phyloP scores from a whole-genome alignment of 2,329 filamentous ascomycete genomes.

The Pseudocercospora musae region DNA sequence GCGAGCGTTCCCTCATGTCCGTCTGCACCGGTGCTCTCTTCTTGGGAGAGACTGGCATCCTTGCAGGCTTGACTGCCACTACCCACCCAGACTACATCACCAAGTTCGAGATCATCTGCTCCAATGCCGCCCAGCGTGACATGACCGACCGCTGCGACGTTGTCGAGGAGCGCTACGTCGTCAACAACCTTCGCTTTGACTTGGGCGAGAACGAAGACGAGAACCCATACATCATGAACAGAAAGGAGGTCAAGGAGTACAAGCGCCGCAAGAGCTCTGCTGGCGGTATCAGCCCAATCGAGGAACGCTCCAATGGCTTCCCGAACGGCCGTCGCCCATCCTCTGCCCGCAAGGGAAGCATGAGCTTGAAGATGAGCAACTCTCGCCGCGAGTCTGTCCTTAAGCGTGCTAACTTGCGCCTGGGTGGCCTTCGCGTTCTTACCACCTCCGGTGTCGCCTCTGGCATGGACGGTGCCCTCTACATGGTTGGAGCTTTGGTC shows the following conservation, averaged over 20 bases:
- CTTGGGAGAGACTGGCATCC: slow-evolving; percentile 71
- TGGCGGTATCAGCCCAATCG: slow-evolving; percentile 34
- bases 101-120: slow-evolving; percentile 77
- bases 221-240: slow-evolving; percentile 78
- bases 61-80: slow-evolving; percentile 75
- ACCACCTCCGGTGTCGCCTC: slow-evolving; percentile 75
- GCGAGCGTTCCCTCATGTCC: slow-evolving; percentile 77
- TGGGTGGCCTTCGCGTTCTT: slow-evolving; percentile 68
- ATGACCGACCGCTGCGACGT: slow-evolving; percentile 76
- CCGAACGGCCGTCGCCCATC: slow-evolving; percentile 43
- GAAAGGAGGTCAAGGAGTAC: slow-evolving; percentile 54
- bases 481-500: slow-evolving; percentile 79
- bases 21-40: slow-evolving; percentile 77
- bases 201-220: slow-evolving; percentile 73
- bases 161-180: slow-evolving; percentile 79
- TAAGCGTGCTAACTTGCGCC: slow-evolving; percentile 71
- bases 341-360: slow-evolving; percentile 69
- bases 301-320: slow-evolving; percentile 27
- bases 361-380: slow-evolving; percentile 73
- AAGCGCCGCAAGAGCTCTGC: slow-evolving; percentile 40
- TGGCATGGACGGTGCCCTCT: slow-evolving; percentile 79
- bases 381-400: slow-evolving; percentile 75
- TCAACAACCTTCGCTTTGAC: slow-evolving; percentile 88
- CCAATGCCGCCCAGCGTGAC: slow-evolving; percentile 66
- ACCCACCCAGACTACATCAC: slow-evolving; percentile 79